Evolutionary conservation across 2,329 filamentous ascomycete species (phyloP).

Genomic region (Dothideomycetes sp.): DNA sequence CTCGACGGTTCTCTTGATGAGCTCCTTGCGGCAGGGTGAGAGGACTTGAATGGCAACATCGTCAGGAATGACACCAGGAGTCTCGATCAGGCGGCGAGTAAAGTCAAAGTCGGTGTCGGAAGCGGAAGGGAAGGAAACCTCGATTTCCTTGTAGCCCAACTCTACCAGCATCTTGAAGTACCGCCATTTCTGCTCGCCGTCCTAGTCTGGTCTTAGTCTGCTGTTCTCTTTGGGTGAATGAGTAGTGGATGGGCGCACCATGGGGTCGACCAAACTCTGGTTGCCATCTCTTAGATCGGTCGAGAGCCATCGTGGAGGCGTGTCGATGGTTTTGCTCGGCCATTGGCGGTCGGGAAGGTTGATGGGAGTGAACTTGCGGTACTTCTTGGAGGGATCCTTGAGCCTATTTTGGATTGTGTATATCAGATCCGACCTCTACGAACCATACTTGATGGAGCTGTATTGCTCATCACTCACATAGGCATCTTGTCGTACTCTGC

Average conservation of each 20-base stretch:
- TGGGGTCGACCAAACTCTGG: constrained; percentile 84
- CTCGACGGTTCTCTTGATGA: constrained; percentile 82
- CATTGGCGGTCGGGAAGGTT: constrained; percentile 65
- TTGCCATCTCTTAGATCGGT: constrained; percentile 88
- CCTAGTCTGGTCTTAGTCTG: constrained; percentile 37
- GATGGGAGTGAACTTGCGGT: constrained; percentile 57
- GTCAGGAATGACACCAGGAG: constrained; percentile 70
- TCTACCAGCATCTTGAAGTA: constrained; percentile 93
- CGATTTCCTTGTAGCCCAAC: constrained; percentile 94
- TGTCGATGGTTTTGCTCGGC: constrained; percentile 72
- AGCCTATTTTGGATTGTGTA: constrained; percentile 38
- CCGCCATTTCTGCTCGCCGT: constrained; percentile 84
- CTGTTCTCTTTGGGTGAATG: neutral
- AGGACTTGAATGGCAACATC: constrained; percentile 90
- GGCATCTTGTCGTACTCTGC: neutral
- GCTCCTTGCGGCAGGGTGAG: constrained; percentile 80
- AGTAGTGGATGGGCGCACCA: constrained; percentile 56
- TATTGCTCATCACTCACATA: neutral
- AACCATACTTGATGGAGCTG: no score
- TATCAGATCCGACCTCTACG: no score
- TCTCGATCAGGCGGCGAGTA: constrained; percentile 74
- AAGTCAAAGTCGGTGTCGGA: constrained; percentile 96
- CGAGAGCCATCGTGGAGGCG: constrained; percentile 81
- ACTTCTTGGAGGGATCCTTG: constrained; percentile 66
- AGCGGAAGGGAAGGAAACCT: constrained; percentile 89